Percentiles rank a stretch among this genome's conserved stretches.
Evolutionary conservation across 805 yeast genomes (phyloP).

Genomic region (Candida glaebosa): DNA sequence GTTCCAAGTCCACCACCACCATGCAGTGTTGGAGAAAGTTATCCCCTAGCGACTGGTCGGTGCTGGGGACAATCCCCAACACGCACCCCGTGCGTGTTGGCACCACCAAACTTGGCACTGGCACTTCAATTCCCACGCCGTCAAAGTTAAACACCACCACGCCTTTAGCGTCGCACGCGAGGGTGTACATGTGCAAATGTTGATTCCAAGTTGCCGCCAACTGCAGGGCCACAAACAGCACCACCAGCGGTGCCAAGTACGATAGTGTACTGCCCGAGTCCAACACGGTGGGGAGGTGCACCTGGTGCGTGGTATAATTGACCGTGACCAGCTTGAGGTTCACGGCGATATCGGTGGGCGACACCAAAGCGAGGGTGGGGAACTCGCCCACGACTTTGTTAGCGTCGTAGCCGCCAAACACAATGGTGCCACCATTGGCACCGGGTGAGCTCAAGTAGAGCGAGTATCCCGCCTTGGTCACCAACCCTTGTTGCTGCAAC

Average conservation of each 20-base stretch:
- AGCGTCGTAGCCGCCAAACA: slow-evolving; percentile 34
- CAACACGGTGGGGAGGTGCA: slow-evolving; percentile 12
- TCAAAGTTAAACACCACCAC: slow-evolving; percentile 30
- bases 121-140: slow-evolving; percentile 15
- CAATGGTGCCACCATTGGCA: slow-evolving; percentile 20
- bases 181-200: neutral
- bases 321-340: slow-evolving; percentile 26
- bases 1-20: slow-evolving; percentile 56
- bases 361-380: slow-evolving; percentile 17
- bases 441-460: slow-evolving; percentile 26
- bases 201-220: slow-evolving; percentile 8
- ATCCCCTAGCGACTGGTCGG: slow-evolving; percentile 50
- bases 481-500: slow-evolving; percentile 30
- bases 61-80: slow-evolving; percentile 15
- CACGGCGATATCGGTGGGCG: slow-evolving; percentile 2
- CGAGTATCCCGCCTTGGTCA: slow-evolving; percentile 34
- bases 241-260: slow-evolving; percentile 35
- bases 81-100: slow-evolving; percentile 21
- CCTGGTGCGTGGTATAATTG: slow-evolving; percentile 5
- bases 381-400: slow-evolving; percentile 23
- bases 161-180: neutral
- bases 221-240: slow-evolving; percentile 9
- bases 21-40: slow-evolving; percentile 56
- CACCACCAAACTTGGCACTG: slow-evolving; percentile 12
- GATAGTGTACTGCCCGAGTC: slow-evolving; percentile 26